A percentile compares a stretch with the other conserved stretches of the same genome.
phyloP scores from a whole-genome alignment of 345 rosid genomes.

The Erucastrum elatum region DNA sequence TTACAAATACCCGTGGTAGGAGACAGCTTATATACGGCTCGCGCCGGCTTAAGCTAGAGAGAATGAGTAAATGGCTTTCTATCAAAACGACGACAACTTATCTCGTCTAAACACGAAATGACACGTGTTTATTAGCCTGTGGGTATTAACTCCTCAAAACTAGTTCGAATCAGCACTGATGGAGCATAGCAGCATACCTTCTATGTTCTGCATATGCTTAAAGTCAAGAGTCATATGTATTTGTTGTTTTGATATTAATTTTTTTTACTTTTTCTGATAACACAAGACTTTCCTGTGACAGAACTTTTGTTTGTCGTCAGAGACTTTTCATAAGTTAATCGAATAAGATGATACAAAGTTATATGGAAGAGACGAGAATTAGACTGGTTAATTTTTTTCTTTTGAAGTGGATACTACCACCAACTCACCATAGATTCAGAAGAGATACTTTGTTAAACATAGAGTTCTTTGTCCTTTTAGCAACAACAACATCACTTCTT shows the following conservation, averaged over 20 bases:
- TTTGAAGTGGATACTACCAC: neutral
- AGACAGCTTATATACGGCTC: slow-evolving; percentile 33
- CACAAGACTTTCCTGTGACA: neutral
- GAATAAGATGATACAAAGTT: neutral
- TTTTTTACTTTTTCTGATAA: neutral
- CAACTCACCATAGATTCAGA: neutral
- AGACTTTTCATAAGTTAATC: neutral
- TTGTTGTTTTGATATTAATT: neutral
- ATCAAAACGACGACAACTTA: slow-evolving; percentile 20
- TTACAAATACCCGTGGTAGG: slow-evolving; percentile 11
- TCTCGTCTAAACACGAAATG: neutral
- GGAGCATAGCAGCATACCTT: neutral
- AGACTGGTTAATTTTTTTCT: neutral
- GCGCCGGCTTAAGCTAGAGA: slow-evolving; percentile 17
- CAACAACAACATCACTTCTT: neutral
- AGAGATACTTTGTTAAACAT: no score
- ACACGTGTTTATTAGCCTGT: neutral
- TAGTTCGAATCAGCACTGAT: slow-evolving; percentile 13
- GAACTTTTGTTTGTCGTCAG: neutral
- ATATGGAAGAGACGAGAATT: no score
- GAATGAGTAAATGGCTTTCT: neutral
- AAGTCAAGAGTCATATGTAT: slow-evolving; percentile 8
- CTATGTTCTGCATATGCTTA: neutral
- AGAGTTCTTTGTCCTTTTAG: neutral
- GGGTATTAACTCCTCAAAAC: neutral